These are phyloP conservation scores for Xylaria nigripes DNA, from an alignment of 495 filamentous ascomycete species.

Conservation along the genomic window DNA sequence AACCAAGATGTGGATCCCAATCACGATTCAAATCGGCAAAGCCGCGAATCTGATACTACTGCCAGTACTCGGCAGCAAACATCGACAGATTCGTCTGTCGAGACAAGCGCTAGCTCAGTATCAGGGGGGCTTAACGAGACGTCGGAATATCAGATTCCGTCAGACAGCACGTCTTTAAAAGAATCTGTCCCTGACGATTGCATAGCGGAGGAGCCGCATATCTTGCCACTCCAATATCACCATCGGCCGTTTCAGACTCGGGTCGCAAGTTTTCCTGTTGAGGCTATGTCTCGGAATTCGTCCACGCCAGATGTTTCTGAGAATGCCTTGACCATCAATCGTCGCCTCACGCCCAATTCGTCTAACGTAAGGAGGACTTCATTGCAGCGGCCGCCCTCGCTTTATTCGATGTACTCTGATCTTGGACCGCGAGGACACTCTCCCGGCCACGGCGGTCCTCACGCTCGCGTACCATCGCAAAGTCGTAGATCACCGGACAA, in stretches of 20 bases:
- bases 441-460: conserved; percentile 38
- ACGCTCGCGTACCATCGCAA: conserved; percentile 51
- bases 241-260: conserved; percentile 40
- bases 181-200: too few species aligned
- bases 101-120: conserved; percentile 44
- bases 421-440: conserved; percentile 51
- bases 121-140: conserved; percentile 37
- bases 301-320: conserved; percentile 41
- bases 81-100: conserved; percentile 37
- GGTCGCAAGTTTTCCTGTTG: conserved; percentile 30
- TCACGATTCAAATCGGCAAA: conserved; percentile 35
- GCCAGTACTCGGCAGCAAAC: conserved; percentile 38
- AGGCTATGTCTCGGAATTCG: conserved; percentile 32
- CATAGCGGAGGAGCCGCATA: conserved; percentile 33
- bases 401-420: conserved; percentile 66
- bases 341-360: conserved; percentile 49
- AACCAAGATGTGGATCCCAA: conserved; percentile 23
- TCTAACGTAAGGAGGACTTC: conserved; percentile 43
- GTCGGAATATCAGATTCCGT: conserved; percentile 32
- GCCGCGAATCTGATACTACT: conserved; percentile 41
- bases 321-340: conserved; percentile 37
- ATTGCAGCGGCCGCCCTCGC: conserved; percentile 57
- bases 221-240: conserved; percentile 51
- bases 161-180: conserved; percentile 33
- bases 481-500: conserved; percentile 66